Evolutionary conservation across 352 stramenopile species (phyloP), one percentile per base, ranked within the genome.

Genomic region (Pythium coloratum): DNA sequence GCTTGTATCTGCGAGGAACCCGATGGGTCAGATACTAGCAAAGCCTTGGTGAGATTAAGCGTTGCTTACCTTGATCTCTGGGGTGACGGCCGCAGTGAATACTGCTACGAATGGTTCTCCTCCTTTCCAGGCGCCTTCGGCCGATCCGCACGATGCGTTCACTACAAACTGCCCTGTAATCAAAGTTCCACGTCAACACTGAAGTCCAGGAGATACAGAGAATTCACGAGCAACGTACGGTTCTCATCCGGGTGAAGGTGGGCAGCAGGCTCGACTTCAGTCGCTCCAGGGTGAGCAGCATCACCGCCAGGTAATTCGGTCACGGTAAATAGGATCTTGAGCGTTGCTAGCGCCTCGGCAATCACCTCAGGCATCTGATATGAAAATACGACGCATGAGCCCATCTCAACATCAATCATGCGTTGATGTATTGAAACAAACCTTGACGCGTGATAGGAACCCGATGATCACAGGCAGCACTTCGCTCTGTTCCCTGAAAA

Each of bases 391-490:
- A 12, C 10, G 16, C 38, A 44, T 44, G 10, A 44, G 38, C 2
- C 16, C 38, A 14, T n/a, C 38, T 44, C 16, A 2, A 40, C 10
- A 44, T 44, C 38, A 44, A 44, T 44, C 16, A 18, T 16, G 28
- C 7, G 40, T 63, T 13, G n/a, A 14, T 16, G 0, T 10, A 32
- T 30, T 30, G 28, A 30, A 30, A 30, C 50, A 38, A 55, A 91
- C 84, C 77, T 92, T 92, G 18, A 72, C 66, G 62, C 75, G 70
- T 14, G 71, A 64, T 14, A 91, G 71, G 14, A 88, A 80, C 0
- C 68, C 71, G 24, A 91, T 73, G 9, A 91, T 59, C 24, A 83
- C 50, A 1, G 80, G 66, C 2, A 90, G 63, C 26, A 90, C 82
- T 4, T 90, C 80, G 20, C 24, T 32, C 3, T 76, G 57, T 26